Conservation (phyloP, 805 yeast species). For the Yarrowia osloensis region DNA sequence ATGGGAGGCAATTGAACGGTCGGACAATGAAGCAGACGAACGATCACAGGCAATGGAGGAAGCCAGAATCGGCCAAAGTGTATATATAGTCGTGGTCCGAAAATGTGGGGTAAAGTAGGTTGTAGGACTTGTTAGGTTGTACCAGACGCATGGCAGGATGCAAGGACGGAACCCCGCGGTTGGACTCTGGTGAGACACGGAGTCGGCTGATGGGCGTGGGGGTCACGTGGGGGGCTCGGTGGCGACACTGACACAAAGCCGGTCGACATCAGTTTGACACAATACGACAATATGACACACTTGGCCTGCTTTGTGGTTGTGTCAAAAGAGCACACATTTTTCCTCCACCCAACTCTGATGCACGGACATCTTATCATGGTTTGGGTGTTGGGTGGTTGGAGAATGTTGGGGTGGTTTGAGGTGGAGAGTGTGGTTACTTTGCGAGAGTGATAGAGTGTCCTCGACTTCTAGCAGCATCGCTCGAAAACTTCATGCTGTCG, state of each 20-base stretch:
- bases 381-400: not conserved
- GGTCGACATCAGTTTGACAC: no score
- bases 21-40: not conserved
- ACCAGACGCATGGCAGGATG: not conserved
- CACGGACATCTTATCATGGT: conserved; percentile 12
- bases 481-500: no score
- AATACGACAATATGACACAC: not conserved
- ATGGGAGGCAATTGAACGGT: not conserved
- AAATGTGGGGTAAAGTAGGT: not conserved
- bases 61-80: no score
- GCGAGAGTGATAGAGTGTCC: no score
- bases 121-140: not conserved
- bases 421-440: not conserved
- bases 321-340: no score
- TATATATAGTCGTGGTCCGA: not conserved
- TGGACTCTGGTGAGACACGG: not conserved
- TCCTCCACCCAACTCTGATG: conserved; percentile 7
- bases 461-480: no score
- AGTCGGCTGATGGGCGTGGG: not conserved
- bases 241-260: no score
- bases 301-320: no score
- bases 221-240: not conserved
- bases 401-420: no score
- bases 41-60: no score
- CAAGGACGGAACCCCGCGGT: not conserved